Evolutionary conservation across 2,329 filamentous ascomycete species (phyloP).

Genomic region (Colletotrichum higginsianum): DNA sequence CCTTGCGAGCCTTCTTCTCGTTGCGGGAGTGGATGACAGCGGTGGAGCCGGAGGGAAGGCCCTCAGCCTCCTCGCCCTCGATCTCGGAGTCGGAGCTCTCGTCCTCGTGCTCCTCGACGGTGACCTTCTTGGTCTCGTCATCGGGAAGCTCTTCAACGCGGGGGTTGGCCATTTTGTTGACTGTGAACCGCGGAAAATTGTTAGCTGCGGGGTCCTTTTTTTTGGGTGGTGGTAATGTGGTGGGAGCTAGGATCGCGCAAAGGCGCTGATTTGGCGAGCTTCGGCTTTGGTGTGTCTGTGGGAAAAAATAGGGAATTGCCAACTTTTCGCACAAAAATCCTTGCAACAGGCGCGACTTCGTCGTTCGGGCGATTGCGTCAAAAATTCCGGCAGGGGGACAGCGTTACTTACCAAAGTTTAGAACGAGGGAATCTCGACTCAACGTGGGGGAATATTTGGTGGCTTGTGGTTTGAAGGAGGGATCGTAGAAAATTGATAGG

Average conservation of each 20-base stretch:
- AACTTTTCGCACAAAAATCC: conserved; percentile 33
- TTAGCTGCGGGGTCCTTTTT: conserved; percentile 35
- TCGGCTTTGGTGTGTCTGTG: conserved; percentile 23
- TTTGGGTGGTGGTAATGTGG: conserved; percentile 32
- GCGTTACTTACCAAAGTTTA: conserved; percentile 54
- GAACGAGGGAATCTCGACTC: conserved; percentile 48
- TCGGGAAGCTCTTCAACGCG: conserved; percentile 98
- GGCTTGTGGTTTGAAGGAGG: conserved; percentile 46
- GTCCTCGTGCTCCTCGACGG: conserved; percentile 80
- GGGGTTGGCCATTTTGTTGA: conserved; percentile 90
- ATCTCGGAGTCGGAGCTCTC: conserved; percentile 83
- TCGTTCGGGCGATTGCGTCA: conserved; percentile 17
- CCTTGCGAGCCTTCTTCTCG: conserved; percentile 99
- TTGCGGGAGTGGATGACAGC: conserved; percentile 97
- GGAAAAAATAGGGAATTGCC: conserved; percentile 32
- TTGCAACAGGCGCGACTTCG: conserved; percentile 9
- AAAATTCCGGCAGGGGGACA: conserved; percentile 25
- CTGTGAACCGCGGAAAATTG: conserved; percentile 22
- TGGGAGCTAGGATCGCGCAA: conserved; percentile 42
- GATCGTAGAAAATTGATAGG: conserved; percentile 61
- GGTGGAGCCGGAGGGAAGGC: conserved; percentile 85
- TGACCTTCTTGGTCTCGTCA: conserved; percentile 87
- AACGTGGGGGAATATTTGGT: conserved; percentile 34
- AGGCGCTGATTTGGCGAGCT: conserved; percentile 40
- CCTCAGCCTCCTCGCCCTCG: conserved; percentile 78